Conservation (phyloP, 164 flowering plant species). For the grape (Vitis vinifera) region DNA sequence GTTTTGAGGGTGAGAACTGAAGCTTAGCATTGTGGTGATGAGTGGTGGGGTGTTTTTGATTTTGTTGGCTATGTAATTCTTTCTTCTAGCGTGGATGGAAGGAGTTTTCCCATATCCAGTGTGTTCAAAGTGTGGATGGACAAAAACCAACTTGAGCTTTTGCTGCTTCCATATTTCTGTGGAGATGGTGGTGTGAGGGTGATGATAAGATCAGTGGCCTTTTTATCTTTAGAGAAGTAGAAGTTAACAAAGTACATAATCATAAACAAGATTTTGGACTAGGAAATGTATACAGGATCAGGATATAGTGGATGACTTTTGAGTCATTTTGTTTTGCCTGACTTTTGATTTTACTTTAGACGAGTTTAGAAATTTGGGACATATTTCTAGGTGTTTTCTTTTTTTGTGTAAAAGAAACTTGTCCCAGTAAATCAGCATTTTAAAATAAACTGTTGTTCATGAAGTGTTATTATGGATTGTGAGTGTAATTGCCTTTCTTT, state of each 20-base stretch:
- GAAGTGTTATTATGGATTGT: no score
- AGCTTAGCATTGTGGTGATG: conserved; percentile 4
- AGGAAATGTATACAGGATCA: conserved; percentile 38
- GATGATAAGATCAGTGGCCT: background rate
- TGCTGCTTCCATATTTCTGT: background rate
- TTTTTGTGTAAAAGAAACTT: no score
- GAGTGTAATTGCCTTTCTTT: no score
- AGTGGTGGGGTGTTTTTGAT: conserved; percentile 15
- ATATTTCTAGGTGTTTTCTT: no score
- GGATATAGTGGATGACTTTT: conserved; percentile 12
- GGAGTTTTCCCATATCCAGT: conserved; percentile 6
- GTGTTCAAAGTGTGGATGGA: background rate
- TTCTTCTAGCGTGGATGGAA: conserved; percentile 19
- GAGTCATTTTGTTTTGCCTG: background rate
- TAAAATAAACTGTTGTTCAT: no score
- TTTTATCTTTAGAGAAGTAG: conserved; percentile 20
- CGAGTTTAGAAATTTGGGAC: background rate
- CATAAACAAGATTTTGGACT: conserved; percentile 32
- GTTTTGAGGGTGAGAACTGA: background rate
- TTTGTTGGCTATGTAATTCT: conserved; percentile 35
- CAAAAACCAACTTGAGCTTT: conserved; percentile 9
- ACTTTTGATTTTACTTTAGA: conserved; percentile 1
- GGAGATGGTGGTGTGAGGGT: background rate
- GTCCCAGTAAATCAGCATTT: no score
- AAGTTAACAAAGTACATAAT: conserved; percentile 31